Evolutionary conservation across 140 eudicot genomes (phyloP).

Genomic region (Eryngium alpinum): DNA sequence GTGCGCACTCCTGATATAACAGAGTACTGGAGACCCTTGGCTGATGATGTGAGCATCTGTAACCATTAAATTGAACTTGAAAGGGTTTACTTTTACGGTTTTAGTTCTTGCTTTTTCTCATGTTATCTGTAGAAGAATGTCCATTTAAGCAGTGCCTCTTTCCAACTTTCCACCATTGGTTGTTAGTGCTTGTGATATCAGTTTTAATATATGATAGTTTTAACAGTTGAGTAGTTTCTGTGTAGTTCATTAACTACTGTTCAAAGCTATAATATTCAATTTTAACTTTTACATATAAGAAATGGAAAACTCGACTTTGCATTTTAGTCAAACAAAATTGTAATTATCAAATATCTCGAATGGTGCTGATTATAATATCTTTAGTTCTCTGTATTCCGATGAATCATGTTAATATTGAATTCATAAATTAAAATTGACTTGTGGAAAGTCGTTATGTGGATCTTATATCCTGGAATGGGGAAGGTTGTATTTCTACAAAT

Average conservation of each 20-base stretch:
- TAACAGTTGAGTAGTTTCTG: too few species aligned
- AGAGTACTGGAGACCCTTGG: slow-evolving; percentile 92
- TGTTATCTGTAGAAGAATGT: not conserved
- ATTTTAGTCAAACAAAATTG: not conserved
- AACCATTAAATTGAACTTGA: not conserved
- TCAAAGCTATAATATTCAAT: too few species aligned
- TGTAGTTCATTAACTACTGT: too few species aligned
- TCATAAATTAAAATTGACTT: not conserved
- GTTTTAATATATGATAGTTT: not conserved
- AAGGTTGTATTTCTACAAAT: not conserved
- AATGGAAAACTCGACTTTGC: too few species aligned
- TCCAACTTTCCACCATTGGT: not conserved
- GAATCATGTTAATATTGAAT: not conserved
- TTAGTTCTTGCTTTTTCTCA: not conserved
- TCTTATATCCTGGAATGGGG: not conserved
- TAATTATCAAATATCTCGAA: not conserved
- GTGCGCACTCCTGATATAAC: slow-evolving; percentile 70
- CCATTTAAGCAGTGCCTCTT: not conserved
- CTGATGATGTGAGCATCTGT: slow-evolving; percentile 67
- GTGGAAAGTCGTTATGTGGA: not conserved
- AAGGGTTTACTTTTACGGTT: too few species aligned
- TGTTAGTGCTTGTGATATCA: not conserved
- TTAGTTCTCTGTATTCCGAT: not conserved
- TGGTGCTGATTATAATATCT: not conserved
- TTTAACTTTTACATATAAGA: too few species aligned